Base-by-base conservation (phyloP, 805 yeast genomes). In the Teunomyces pallodes region DNA sequence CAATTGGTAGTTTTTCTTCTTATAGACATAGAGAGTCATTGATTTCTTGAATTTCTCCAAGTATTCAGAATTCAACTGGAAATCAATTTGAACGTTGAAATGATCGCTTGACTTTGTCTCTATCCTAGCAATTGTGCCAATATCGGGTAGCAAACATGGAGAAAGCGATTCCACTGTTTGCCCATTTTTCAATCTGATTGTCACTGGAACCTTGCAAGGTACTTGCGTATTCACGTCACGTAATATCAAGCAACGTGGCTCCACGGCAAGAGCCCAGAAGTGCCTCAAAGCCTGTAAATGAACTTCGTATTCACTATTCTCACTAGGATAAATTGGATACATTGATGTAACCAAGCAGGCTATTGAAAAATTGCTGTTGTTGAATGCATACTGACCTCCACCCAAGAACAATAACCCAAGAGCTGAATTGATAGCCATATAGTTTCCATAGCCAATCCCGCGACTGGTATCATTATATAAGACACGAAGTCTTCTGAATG, bases 361-460 rank as follows among this genome's bases (percentile, higher is more conserved):
- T 46, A 84, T 70, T 2, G 89, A 81, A 57, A 86, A 71, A 47
- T 81, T 77, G 3, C 86, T 79, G 13, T 75, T 77, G 33, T 81
- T 75, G 49, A 94, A 79, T 0, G 96, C 90, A 64, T 82, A 90
- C 62, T 90, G 97, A 0, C 98, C 97, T 1, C 96, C 94, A 0
- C 97, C 97, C 32, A 94, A 64, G 60, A 92, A 91, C 46, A 92
- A 70, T 56, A 92, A 82, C 2, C 99, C 99, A 33, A 94, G 66
- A 0, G 96, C 87, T 72, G 88, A 78, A 57, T 87, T 89, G 1
- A 84, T 74, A 0, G 91, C 87, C 82, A 87, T 81, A 58, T 80
- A 87, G 50, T 82, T 80, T 0, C 96, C 94, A 62, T 80, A 90
- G 8, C 74, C 72, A 40, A 72, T 66, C 35, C 58, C 75, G 32